These are phyloP conservation scores for Solanum hybrid DNA, from an alignment of 305 asterid genomes.

Conservation along the genomic window DNA sequence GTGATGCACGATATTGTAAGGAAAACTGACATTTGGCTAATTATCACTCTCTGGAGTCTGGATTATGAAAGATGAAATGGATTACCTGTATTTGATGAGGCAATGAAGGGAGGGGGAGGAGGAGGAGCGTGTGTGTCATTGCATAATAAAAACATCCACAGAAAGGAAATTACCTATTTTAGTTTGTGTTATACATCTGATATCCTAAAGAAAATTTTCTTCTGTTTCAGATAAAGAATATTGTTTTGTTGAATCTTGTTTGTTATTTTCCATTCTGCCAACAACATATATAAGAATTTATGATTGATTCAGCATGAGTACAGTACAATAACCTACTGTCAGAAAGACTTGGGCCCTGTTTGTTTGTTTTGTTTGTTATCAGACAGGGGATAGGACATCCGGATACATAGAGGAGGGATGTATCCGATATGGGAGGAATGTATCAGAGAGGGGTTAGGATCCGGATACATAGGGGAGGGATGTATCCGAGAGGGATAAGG, in stretches of 20 bases:
- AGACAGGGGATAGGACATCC: background rate
- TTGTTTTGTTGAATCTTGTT: background rate
- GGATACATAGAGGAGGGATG: background rate
- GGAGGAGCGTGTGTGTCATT: background rate
- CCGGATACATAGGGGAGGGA: background rate
- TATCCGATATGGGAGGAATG: background rate
- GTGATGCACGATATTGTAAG: background rate
- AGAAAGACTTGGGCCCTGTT: background rate
- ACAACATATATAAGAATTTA: background rate
- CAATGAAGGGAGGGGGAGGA: background rate
- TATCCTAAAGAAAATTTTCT: background rate
- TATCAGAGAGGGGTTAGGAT: background rate
- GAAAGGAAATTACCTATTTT: background rate
- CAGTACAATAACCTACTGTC: background rate
- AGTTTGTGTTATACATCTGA: background rate
- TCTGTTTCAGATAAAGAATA: background rate
- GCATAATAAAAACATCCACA: background rate
- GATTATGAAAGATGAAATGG: background rate
- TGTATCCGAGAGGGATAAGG: background rate
- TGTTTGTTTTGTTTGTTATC: background rate
- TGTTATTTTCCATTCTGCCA: background rate
- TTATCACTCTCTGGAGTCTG: background rate
- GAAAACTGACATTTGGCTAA: background rate
- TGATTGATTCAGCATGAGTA: background rate
- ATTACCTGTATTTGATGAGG: background rate